Conservation (phyloP, 208 protist genomes). For the Phytomonas sp. region DNA sequence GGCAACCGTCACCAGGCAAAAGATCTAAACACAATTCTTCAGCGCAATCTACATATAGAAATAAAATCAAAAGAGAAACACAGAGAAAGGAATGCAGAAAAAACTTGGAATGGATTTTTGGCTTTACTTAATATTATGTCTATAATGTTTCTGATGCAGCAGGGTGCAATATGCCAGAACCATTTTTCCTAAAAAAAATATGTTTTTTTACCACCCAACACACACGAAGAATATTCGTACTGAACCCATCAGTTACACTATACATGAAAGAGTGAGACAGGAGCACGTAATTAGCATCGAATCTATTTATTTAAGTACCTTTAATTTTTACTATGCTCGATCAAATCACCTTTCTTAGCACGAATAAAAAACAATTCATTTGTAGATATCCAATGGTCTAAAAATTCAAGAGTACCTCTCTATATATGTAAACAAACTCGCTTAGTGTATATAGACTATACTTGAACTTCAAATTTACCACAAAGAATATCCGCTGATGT, state of each 20-base stretch:
- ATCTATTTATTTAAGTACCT: conserved; percentile 7
- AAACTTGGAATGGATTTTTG: conserved; percentile 7
- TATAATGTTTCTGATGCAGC: not conserved
- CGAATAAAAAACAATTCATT: not conserved
- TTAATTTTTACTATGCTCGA: not conserved
- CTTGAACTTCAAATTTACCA: not conserved
- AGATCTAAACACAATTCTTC: not conserved
- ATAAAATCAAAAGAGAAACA: conserved; percentile 8
- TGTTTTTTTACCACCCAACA: not conserved
- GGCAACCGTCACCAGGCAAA: not conserved
- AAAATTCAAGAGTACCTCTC: not conserved
- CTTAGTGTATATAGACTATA: not conserved
- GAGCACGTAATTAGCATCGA: not conserved
- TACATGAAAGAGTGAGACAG: not conserved
- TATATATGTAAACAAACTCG: not conserved
- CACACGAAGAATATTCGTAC: not conserved
- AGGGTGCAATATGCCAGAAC: not conserved
- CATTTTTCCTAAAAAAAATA: not conserved
- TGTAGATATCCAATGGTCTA: not conserved
- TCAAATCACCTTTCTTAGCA: not conserved
- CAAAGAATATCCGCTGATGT: not conserved
- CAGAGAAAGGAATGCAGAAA: conserved; percentile 15
- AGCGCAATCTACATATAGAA: not conserved
- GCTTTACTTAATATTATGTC: not conserved
- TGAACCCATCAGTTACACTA: not conserved